Conservation (phyloP, 805 yeast species). For the Ogataea allantospora region DNA sequence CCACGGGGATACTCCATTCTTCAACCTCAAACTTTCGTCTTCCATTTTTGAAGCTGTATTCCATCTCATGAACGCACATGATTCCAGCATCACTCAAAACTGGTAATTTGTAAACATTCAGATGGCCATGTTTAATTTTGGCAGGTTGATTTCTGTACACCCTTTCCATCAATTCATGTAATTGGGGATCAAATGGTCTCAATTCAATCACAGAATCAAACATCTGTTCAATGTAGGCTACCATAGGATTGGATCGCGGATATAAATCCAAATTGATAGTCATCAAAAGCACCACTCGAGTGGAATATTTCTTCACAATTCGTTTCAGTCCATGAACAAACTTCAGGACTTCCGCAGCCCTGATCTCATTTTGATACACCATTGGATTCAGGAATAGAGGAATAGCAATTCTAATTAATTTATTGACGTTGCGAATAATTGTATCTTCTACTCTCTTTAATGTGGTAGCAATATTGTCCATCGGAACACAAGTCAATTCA, state of each 20-base stretch:
- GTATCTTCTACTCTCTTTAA: constrained; percentile 41
- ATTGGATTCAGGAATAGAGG: constrained; percentile 85
- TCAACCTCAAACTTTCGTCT: constrained; percentile 81
- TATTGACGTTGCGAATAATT: constrained; percentile 42
- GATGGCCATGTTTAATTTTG: constrained; percentile 81
- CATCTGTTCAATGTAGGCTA: constrained; percentile 54
- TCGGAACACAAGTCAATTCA: constrained; percentile 59
- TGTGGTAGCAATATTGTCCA: constrained; percentile 28
- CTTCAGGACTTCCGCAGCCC: constrained; percentile 50
- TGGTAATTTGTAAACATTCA: constrained; percentile 74
- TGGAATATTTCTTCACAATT: constrained; percentile 45
- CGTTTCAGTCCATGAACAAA: constrained; percentile 60
- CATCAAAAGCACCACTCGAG: constrained; percentile 43
- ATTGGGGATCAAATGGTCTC: constrained; percentile 78
- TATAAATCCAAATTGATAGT: constrained; percentile 67
- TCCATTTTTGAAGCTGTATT: constrained; percentile 84
- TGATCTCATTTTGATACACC: constrained; percentile 50
- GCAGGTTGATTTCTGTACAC: constrained; percentile 71
- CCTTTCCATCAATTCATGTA: constrained; percentile 61
- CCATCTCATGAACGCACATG: constrained; percentile 73
- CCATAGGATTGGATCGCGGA: constrained; percentile 48
- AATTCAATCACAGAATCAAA: constrained; percentile 70
- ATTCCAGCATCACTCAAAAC: constrained; percentile 70
- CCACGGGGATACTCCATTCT: constrained; percentile 97
- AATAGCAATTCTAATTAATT: constrained; percentile 61